phyloP scores from a whole-genome alignment of 2,329 filamentous ascomycete species.

The Pleurostoma richardsiae region DNA sequence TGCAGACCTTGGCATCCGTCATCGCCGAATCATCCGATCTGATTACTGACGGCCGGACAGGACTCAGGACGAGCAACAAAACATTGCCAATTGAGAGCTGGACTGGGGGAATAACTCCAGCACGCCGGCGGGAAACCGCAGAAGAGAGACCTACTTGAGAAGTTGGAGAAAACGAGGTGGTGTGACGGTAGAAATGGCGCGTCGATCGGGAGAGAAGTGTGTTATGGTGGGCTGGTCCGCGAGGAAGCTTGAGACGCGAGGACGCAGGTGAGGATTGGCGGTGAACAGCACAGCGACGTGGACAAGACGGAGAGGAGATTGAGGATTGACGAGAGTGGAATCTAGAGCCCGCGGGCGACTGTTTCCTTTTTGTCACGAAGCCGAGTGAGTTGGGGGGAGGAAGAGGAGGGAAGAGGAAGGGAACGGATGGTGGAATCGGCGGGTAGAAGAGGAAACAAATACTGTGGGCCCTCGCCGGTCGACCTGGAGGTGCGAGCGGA shows the following conservation, averaged over 20 bases:
- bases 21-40: no score
- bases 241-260: no score
- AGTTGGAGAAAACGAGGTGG: neutral
- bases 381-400: conserved; percentile 9
- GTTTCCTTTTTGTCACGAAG: conserved; percentile 4
- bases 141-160: no score
- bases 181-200: neutral
- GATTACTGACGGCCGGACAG: no score
- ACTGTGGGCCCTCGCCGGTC: neutral
- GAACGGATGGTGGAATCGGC: neutral
- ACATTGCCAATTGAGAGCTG: no score
- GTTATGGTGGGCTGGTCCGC: neutral
- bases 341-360: conserved; percentile 3
- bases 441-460: conserved; percentile 10
- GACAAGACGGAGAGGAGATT: conserved; percentile 8
- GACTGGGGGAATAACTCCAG: no score
- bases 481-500: no score
- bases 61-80: no score
- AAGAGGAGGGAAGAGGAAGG: conserved; percentile 1
- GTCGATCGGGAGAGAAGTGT: neutral
- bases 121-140: no score
- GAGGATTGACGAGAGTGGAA: neutral
- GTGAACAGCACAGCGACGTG: conserved; percentile 10
- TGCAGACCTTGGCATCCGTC: no score
- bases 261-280: neutral